Base-by-base conservation (phyloP, 371 early-diverging fungal species). In the Capniomyces stellatus region DNA sequence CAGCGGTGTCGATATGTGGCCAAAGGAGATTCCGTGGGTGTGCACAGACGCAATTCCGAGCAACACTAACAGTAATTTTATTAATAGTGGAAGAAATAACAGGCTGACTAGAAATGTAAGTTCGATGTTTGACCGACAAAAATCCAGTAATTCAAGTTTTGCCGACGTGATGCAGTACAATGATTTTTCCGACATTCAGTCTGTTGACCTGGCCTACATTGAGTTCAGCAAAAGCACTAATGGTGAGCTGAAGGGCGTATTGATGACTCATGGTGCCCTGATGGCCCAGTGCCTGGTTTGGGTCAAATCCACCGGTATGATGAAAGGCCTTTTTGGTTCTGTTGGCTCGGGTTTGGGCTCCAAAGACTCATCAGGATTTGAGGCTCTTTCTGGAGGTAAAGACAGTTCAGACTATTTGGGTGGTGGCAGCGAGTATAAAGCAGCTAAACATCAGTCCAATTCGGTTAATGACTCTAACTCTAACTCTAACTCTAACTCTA, bases 211-310 rank as follows among this genome's bases (percentile, higher is more conserved):
- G n/a, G 91, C 91, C 2, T 88, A 87, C 56, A 76, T 90, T 42
- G 89, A 87, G 63, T 89, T 80, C 57, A 78, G 80, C 52, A 89
- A 87, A 55, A 81, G 81, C 51, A 75, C 76, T 12, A 79, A 78
- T 52, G 87, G 89, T 31, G 84, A 85, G 63, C 71, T 88, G 4
- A 87, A 87, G 61, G 91, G 88, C 42, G 84, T 87, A 3, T 76
- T 77, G 15, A 69, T 90, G 28, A 78, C 82, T 29, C 89, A 90
- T 59, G 70, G 76, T 15, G 79, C 83, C 3, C 71, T 90, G 31
- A 75, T 89, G 65, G 70, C 78, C 28, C 87, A 85, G 55, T 84
- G 88, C 52, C 61, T 60, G 1, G 64, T 63, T 2, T 67, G 67
- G 67, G 58, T 67, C 51, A 51, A 58, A 57, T 56, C 64, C 52